Conservation (phyloP, 306 rosid genomes). For the Lagenaria siceraria region DNA sequence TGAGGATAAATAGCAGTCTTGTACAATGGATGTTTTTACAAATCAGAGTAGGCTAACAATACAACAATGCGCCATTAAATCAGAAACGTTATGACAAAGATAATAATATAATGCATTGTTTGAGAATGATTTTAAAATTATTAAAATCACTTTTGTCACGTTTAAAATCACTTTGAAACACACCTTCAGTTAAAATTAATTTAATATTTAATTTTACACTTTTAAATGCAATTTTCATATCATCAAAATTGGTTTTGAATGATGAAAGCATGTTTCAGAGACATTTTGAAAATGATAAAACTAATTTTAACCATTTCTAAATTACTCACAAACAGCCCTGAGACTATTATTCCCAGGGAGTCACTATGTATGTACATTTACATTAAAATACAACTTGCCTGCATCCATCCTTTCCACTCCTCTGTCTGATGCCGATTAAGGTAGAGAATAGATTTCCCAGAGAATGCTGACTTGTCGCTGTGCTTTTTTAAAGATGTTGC, state of each 20-base stretch:
- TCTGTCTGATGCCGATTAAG: conserved; percentile 97
- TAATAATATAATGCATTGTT: background rate
- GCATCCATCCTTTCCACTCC: conserved; percentile 99
- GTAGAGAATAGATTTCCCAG: conserved; percentile 75
- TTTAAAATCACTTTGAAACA: no score
- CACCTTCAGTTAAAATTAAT: no score
- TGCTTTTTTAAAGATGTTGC: conserved; percentile 93
- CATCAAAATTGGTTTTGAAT: no score
- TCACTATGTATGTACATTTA: background rate
- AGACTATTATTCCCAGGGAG: background rate
- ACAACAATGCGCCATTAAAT: background rate
- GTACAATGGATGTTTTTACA: background rate
- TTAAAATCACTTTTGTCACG: no score
- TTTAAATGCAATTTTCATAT: no score
- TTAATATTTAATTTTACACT: no score
- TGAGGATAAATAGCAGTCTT: background rate
- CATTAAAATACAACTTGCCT: conserved; percentile 45
- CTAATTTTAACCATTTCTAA: no score
- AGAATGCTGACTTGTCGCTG: conserved; percentile 56
- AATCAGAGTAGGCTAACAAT: background rate
- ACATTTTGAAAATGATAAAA: no score
- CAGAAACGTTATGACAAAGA: background rate
- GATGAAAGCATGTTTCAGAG: no score
- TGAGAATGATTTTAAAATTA: no score
- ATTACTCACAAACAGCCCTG: background rate